Percentiles rank a stretch among this genome's conserved stretches.
Conservation (phyloP, 2,329 filamentous ascomycete genomes). For the Pseudocercospora fuligena region DNA sequence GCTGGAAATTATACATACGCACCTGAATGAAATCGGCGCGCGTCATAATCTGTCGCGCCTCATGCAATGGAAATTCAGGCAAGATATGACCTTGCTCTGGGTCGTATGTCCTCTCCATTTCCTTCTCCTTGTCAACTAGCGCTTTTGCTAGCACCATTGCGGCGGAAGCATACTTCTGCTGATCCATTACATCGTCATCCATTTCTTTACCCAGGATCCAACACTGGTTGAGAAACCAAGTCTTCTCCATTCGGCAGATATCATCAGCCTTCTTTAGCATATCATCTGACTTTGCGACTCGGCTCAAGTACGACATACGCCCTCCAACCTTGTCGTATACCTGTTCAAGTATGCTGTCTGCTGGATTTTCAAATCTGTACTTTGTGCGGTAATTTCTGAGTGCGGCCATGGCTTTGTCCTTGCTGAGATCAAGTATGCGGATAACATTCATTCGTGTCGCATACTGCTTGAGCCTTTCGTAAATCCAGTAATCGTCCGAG, state of each 20-base stretch:
- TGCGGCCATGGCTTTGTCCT: conserved; percentile 75
- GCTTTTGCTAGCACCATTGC: conserved; percentile 93
- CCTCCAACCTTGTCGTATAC: conserved; percentile 89
- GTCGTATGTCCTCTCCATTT: conserved; percentile 67
- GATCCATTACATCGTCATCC: conserved; percentile 98
- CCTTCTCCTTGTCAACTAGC: conserved; percentile 80
- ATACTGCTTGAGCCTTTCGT: conserved; percentile 89
- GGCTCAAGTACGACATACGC: conserved; percentile 82
- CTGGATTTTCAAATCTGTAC: conserved; percentile 70
- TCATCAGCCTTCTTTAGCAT: conserved; percentile 79
- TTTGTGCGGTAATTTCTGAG: conserved; percentile 78
- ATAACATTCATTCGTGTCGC: conserved; percentile 95
- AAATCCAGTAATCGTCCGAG: conserved; percentile 98
- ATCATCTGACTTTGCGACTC: conserved; percentile 82
- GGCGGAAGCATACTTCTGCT: conserved; percentile 92
- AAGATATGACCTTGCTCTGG: conserved; percentile 72
- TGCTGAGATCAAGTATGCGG: conserved; percentile 81
- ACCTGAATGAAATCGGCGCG: conserved; percentile 81
- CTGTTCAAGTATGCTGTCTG: conserved; percentile 65
- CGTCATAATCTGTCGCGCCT: conserved; percentile 91
- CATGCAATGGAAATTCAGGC: conserved; percentile 79
- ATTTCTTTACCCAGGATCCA: conserved; percentile 76
- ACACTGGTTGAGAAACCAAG: conserved; percentile 80
- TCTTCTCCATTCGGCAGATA: conserved; percentile 73
- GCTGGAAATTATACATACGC: not conserved